phyloP scores from a whole-genome alignment of 2,329 filamentous ascomycete species.

The Zasmidium cellare region DNA sequence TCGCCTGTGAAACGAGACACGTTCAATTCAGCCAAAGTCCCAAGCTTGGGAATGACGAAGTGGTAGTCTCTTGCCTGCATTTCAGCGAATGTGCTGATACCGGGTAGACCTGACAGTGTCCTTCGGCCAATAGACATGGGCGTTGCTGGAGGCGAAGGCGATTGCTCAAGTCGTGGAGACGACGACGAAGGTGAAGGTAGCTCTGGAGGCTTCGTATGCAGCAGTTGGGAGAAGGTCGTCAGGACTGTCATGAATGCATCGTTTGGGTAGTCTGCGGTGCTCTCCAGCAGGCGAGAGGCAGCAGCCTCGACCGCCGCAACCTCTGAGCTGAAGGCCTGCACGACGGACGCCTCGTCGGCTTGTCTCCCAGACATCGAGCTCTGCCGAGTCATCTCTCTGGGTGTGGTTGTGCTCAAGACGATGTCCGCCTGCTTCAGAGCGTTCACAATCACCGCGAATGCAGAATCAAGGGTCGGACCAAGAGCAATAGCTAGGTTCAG shows the following conservation, averaged over 20 bases:
- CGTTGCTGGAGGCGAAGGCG: constrained; percentile 23
- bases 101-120: constrained; percentile 46
- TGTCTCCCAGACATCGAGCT: constrained; percentile 20
- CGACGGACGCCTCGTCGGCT: constrained; percentile 26
- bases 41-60: constrained; percentile 51
- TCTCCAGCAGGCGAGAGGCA: constrained; percentile 82
- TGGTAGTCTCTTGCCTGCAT: constrained; percentile 45
- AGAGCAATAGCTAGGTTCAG: constrained; percentile 95
- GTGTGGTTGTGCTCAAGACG: constrained; percentile 60
- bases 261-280: constrained; percentile 86
- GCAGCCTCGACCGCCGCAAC: constrained; percentile 87
- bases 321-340: constrained; percentile 63
- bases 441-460: constrained; percentile 90
- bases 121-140: constrained; percentile 29
- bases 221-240: constrained; percentile 69
- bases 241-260: constrained; percentile 77
- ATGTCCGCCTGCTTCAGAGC: constrained; percentile 92
- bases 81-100: constrained; percentile 40
- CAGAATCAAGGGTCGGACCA: constrained; percentile 78
- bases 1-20: constrained; percentile 65
- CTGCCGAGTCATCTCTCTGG: constrained; percentile 28
- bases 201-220: constrained; percentile 43
- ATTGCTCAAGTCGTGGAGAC: constrained; percentile 4
- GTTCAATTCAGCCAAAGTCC: constrained; percentile 47
- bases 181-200: constrained; percentile 11